Evolutionary conservation across 176 grass and related monocot genomes (phyloP), one percentile per base, ranked within the genome.

Genomic region (Eragrostis curvula): DNA sequence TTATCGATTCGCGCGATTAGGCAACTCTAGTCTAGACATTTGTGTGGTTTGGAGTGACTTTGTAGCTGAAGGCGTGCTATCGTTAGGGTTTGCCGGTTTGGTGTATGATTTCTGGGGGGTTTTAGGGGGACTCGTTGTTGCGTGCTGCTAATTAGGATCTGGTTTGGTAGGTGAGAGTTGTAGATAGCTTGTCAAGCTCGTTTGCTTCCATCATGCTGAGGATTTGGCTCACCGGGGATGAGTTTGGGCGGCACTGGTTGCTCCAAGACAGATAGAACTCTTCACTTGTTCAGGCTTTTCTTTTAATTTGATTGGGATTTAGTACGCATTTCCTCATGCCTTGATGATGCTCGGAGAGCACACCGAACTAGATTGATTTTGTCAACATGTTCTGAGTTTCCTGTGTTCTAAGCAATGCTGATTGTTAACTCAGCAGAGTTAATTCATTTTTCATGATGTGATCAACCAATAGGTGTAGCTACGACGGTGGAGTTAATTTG

Each of bases 1-100:
- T 29, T 49, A 74, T 45, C 43, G 20, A 47, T 85, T 74, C 15
- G 11, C 29, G 48, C 29, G 52, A 25, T 67, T 8, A 16, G 48
- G 41, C n/a, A 32, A 64, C 20, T 68, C 9, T 16, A 59, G 57
- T 71, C 20, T n/a, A 50, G 28, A 2, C 7, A 46, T 83, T 42
- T 15, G 62, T 11, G 2, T 49, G 42, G 59, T 32, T 20, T n/a
- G 8, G 43, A 68, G 75, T 55, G 70, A 68, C 80, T 79, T 62
- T n/a, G 32, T 15, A 58, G 44, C 81, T 64, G 62, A 23, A n/a
- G 50, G 5, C 23, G 82, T 30, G 20, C 45, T 29, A 6, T 28
- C 42, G 60, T 29, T 73, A 74, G 80, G 84, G 68, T 81, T n/a
- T n/a, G n/a, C n/a, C n/a, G n/a, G n/a, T n/a, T 81, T 73, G 49